These are phyloP conservation scores for Yamadazyma insecticola DNA, from an alignment of 805 yeast genomes.

Conservation along the genomic window DNA sequence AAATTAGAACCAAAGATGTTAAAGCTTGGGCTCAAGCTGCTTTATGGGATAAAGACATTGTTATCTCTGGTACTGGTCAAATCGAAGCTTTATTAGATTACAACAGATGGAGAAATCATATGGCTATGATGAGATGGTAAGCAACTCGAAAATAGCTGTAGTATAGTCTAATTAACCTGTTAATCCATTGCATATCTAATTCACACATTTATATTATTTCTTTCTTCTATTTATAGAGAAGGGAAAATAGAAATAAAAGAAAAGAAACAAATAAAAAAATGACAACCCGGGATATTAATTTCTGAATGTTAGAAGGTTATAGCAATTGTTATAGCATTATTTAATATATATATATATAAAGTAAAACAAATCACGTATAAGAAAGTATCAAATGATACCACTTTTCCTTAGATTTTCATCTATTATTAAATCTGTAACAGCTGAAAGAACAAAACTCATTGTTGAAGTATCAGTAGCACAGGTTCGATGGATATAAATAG, in stretches of 20 bases:
- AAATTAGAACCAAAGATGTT: conserved; percentile 54
- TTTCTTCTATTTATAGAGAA: conserved; percentile 1
- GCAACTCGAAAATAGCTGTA: conserved; percentile 1
- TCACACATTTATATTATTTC: too few relatives aligned
- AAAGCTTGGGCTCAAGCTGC: conserved; percentile 70
- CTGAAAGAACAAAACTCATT: conserved; percentile 86
- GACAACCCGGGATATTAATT: not conserved
- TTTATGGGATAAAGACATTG: conserved; percentile 82
- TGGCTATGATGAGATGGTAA: conserved; percentile 79
- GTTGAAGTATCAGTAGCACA: conserved; percentile 91
- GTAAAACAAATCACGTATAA: not conserved
- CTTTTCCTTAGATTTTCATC: conserved; percentile 76
- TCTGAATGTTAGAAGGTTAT: conserved; percentile 3
- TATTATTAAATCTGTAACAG: conserved; percentile 88
- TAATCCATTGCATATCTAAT: not conserved
- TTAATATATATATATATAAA: conserved; percentile 1
- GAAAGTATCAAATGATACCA: conserved; percentile 54
- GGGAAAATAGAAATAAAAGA: too few relatives aligned
- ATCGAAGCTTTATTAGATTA: conserved; percentile 82
- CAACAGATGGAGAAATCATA: conserved; percentile 81
- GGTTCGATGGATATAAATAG: conserved; percentile 87
- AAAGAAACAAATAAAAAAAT: conserved; percentile 1
- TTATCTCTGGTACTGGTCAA: conserved; percentile 79
- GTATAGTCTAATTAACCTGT: not conserved
- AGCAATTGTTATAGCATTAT: conserved; percentile 1